Evolutionary conservation across 2,329 filamentous ascomycete genomes (phyloP).

Genomic region (Aaosphaeria pasadenensis): DNA sequence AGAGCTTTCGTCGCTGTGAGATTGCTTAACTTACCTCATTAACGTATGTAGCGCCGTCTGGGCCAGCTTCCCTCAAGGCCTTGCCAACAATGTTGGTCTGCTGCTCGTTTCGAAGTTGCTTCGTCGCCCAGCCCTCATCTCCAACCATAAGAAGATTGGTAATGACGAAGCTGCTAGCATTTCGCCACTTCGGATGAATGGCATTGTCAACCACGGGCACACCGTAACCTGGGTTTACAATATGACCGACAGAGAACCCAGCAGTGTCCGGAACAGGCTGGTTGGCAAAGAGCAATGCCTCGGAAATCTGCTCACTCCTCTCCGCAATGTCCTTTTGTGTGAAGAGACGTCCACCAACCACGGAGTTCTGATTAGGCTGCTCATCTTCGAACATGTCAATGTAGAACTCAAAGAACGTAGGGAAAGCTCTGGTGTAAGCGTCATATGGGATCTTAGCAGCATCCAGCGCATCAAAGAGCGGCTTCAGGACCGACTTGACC

Average conservation of each 20-base stretch:
- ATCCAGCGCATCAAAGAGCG: constrained; percentile 25
- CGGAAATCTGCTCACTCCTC: constrained; percentile 19
- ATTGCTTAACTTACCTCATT: constrained; percentile 21
- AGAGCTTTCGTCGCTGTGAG: not conserved
- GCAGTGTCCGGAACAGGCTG: constrained; percentile 15
- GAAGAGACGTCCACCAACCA: constrained; percentile 33
- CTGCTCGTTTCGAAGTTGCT: constrained; percentile 20
- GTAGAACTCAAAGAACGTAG: constrained; percentile 36
- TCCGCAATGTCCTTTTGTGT: constrained; percentile 24
- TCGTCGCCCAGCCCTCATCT: constrained; percentile 27
- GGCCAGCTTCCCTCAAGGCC: constrained; percentile 25
- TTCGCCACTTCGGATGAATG: constrained; percentile 33
- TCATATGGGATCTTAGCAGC: constrained; percentile 30
- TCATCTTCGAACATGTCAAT: constrained; percentile 37
- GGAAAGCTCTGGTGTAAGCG: constrained; percentile 24
- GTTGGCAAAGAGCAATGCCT: constrained; percentile 22
- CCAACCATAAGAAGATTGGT: constrained; percentile 29
- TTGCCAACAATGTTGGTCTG: constrained; percentile 31
- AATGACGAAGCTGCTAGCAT: constrained; percentile 34
- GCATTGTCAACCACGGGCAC: constrained; percentile 29
- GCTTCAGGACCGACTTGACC: constrained; percentile 22
- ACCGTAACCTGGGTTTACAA: constrained; percentile 30
- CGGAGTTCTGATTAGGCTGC: constrained; percentile 21
- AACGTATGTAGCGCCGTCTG: constrained; percentile 31
- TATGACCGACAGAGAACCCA: constrained; percentile 31